phyloP scores from a whole-genome alignment of 768 basidiomycete genomes.

The Calocybe indica region DNA sequence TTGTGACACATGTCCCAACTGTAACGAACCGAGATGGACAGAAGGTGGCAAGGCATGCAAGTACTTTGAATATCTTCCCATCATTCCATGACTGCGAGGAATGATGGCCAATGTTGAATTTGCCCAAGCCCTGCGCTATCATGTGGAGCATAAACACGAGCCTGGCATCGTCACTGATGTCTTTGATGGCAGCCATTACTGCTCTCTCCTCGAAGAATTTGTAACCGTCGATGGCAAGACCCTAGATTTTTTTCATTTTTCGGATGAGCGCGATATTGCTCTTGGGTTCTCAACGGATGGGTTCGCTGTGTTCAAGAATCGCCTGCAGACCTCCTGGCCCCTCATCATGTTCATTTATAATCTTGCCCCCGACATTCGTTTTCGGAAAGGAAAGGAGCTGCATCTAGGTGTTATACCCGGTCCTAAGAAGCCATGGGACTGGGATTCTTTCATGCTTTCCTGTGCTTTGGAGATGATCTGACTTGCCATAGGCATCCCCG shows the following conservation, averaged over 20 bases:
- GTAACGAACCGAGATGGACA: neutral
- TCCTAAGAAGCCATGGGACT: conserved; percentile 25
- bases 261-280: conserved; percentile 27
- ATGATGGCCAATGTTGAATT: conserved; percentile 9
- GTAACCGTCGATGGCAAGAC: conserved; percentile 20
- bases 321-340: conserved; percentile 24
- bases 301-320: conserved; percentile 23
- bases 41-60: too few relatives aligned
- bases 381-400: conserved; percentile 23
- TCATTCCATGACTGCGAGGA: conserved; percentile 10
- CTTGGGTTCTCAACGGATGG: conserved; percentile 31
- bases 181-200: conserved; percentile 25
- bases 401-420: conserved; percentile 32
- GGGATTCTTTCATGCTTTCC: conserved; percentile 29
- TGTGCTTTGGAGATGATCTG: conserved; percentile 23
- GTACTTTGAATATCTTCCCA: conserved; percentile 23
- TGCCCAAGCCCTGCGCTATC: conserved; percentile 16
- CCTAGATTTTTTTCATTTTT: conserved; percentile 23
- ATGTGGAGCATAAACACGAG: conserved; percentile 9
- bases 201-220: conserved; percentile 5
- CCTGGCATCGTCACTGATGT: conserved; percentile 20
- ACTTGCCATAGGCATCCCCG: conserved; percentile 22
- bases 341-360: conserved; percentile 25
- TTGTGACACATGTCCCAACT: neutral
- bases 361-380: conserved; percentile 16